Evolutionary conservation across 805 yeast genomes (phyloP).

Genomic region (Komagataella kurtzmanii): DNA sequence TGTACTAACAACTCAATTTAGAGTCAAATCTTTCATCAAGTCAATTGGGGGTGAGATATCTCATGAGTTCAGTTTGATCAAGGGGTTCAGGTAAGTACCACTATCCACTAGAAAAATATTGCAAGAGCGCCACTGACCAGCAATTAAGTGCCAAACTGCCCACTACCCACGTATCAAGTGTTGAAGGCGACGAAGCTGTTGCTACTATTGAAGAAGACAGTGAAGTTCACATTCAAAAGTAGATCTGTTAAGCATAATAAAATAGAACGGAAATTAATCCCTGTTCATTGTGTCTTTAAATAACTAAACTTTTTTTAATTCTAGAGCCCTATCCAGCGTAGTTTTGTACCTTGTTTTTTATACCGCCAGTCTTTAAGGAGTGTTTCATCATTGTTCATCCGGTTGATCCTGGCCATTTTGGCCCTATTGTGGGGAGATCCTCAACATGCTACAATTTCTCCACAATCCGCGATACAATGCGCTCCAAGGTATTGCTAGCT

Average conservation of each 20-base stretch:
- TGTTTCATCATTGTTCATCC: too few species aligned
- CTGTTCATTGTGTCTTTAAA: neutral
- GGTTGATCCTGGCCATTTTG: too few species aligned
- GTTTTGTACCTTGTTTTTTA: too few species aligned
- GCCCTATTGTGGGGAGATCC: too few species aligned
- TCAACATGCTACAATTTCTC: neutral
- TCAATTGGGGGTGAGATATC: conserved; percentile 49
- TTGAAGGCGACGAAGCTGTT: conserved; percentile 36
- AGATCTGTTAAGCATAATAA: neutral
- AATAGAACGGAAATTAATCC: neutral
- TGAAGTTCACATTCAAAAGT: conserved; percentile 35
- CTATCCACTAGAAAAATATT: neutral
- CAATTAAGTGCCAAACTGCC: conserved; percentile 35
- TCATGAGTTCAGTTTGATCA: conserved; percentile 49
- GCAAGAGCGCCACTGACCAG: neutral
- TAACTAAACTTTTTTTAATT: neutral
- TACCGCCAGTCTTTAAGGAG: too few species aligned
- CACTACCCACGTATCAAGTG: conserved; percentile 28
- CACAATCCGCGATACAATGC: neutral
- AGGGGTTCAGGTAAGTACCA: conserved; percentile 40
- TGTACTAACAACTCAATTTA: conserved; percentile 2
- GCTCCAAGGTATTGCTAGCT: neutral
- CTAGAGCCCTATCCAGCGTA: neutral
- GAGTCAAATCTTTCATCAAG: conserved; percentile 32
- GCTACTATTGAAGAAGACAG: conserved; percentile 54